Conservation (phyloP, 1,284 basidiomycete species). For the Athelia sp. region DNA sequence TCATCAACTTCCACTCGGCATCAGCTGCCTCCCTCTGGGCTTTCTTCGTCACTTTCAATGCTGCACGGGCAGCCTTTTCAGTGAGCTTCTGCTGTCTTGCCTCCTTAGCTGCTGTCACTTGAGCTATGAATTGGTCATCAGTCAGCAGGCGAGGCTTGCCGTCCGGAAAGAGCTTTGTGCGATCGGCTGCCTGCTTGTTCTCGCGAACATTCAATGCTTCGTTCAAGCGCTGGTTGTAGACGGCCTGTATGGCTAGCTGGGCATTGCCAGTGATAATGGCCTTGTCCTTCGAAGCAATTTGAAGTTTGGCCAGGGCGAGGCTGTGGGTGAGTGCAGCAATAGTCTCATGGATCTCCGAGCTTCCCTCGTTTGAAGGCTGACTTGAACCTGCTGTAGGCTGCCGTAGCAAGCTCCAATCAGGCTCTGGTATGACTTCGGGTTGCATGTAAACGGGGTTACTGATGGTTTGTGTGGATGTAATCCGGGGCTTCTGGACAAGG, state of each 20-base stretch:
- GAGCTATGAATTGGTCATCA: slow-evolving; percentile 8
- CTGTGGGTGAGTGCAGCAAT: slow-evolving; percentile 1
- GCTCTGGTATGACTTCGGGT: slow-evolving; percentile 1
- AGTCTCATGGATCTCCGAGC: not conserved
- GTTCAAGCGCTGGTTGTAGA: slow-evolving; percentile 17
- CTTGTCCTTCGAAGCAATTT: slow-evolving; percentile 8
- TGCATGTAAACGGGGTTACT: slow-evolving; percentile 8
- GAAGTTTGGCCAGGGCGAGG: slow-evolving; percentile 8
- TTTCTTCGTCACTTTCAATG: slow-evolving; percentile 5
- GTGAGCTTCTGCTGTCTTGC: slow-evolving; percentile 5
- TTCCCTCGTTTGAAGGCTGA: not conserved
- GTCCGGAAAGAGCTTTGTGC: slow-evolving; percentile 6
- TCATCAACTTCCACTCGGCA: slow-evolving; percentile 11
- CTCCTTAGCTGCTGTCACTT: slow-evolving; percentile 3
- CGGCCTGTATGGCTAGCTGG: slow-evolving; percentile 19
- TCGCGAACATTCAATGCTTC: slow-evolving; percentile 18
- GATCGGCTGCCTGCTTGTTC: slow-evolving; percentile 10
- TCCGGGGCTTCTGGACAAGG: slow-evolving; percentile 13
- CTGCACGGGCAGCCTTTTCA: slow-evolving; percentile 7
- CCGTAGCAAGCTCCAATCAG: slow-evolving; percentile 14
- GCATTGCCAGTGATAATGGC: slow-evolving; percentile 18
- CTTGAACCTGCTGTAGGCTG: not conserved
- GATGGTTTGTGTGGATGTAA: slow-evolving; percentile 13
- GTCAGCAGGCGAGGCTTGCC: slow-evolving; percentile 9
- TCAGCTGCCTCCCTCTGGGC: slow-evolving; percentile 9